Percentiles rank a stretch among this genome's conserved stretches.
Evolutionary conservation across 495 filamentous ascomycete species (phyloP).

Genomic region (Filosporella fistucella): DNA sequence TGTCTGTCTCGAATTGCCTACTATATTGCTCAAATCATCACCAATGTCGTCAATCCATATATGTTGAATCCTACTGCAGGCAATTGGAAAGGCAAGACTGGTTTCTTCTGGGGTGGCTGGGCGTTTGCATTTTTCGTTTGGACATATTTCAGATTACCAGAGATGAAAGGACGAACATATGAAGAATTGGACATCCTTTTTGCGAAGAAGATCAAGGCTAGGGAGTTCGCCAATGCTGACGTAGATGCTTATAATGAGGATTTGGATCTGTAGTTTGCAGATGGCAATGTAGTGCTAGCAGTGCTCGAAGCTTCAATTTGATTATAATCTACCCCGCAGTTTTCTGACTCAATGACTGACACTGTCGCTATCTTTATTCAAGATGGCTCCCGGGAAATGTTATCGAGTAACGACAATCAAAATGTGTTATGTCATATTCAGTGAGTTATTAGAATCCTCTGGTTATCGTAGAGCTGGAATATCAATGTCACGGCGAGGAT

Average conservation of each 20-base stretch:
- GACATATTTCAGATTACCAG: slow-evolving; percentile 60
- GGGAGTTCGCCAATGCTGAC: slow-evolving; percentile 46
- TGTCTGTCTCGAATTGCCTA: slow-evolving; percentile 54
- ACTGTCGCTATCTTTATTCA: too few relatives aligned
- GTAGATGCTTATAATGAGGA: slow-evolving; percentile 8
- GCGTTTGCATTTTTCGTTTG: slow-evolving; percentile 34
- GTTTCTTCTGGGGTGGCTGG: slow-evolving; percentile 53
- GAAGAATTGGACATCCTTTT: slow-evolving; percentile 72
- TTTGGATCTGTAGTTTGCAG: too few relatives aligned
- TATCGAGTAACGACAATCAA: too few relatives aligned
- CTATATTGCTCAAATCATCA: slow-evolving; percentile 41
- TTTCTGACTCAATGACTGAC: too few relatives aligned
- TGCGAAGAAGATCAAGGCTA: slow-evolving; percentile 54
- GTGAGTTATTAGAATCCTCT: too few relatives aligned
- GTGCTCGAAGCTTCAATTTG: too few relatives aligned
- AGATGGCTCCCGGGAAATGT: too few relatives aligned
- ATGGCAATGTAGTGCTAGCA: too few relatives aligned
- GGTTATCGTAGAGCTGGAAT: too few relatives aligned
- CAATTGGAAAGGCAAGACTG: slow-evolving; percentile 44
- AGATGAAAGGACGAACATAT: slow-evolving; percentile 65
- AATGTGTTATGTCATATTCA: too few relatives aligned
- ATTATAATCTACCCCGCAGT: too few relatives aligned
- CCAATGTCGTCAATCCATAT: slow-evolving; percentile 43
- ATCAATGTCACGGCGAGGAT: too few relatives aligned
- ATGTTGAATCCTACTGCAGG: slow-evolving; percentile 38